These are phyloP conservation scores for Phytophthora megakarya DNA, from an alignment of 352 stramenopile species.

Conservation along the genomic window DNA sequence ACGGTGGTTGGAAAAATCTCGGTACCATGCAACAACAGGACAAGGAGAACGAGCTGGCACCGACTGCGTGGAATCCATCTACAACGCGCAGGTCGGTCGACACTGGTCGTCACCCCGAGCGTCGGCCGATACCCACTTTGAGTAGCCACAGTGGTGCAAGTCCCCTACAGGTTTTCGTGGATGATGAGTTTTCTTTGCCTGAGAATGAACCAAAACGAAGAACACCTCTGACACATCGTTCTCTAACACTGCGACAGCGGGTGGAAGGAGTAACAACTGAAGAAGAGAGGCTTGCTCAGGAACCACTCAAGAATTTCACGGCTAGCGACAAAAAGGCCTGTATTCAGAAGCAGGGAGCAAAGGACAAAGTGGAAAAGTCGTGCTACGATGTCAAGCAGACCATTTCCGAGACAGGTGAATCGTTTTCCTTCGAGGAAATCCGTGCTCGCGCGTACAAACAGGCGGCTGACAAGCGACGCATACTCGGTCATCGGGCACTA, in stretches of 20 bases:
- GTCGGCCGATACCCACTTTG: background rate
- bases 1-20: slow-evolving; percentile 72
- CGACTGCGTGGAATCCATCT: slow-evolving; percentile 53
- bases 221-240: slow-evolving; percentile 52
- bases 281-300: slow-evolving; percentile 73
- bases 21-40: slow-evolving; percentile 70
- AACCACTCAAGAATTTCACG: slow-evolving; percentile 82
- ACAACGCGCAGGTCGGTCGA: slow-evolving; percentile 1
- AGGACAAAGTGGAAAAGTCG: slow-evolving; percentile 24
- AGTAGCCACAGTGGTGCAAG: slow-evolving; percentile 21
- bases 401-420: slow-evolving; percentile 47
- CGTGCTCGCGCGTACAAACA: slow-evolving; percentile 46
- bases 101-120: slow-evolving; percentile 9
- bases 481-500: slow-evolving; percentile 20
- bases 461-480: slow-evolving; percentile 13
- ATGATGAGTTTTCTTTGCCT: slow-evolving; percentile 60
- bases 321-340: slow-evolving; percentile 27
- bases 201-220: slow-evolving; percentile 28
- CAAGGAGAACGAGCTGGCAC: slow-evolving; percentile 75
- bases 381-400: slow-evolving; percentile 54
- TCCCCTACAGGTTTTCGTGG: slow-evolving; percentile 79
- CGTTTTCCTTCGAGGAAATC: slow-evolving; percentile 84
- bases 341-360: slow-evolving; percentile 24
- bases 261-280: slow-evolving; percentile 71
- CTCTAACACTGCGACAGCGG: slow-evolving; percentile 72